Evolutionary conservation across 129 eudicot genomes (phyloP), one percentile per base, ranked within the genome.

Genomic region (Flaveria robusta): DNA sequence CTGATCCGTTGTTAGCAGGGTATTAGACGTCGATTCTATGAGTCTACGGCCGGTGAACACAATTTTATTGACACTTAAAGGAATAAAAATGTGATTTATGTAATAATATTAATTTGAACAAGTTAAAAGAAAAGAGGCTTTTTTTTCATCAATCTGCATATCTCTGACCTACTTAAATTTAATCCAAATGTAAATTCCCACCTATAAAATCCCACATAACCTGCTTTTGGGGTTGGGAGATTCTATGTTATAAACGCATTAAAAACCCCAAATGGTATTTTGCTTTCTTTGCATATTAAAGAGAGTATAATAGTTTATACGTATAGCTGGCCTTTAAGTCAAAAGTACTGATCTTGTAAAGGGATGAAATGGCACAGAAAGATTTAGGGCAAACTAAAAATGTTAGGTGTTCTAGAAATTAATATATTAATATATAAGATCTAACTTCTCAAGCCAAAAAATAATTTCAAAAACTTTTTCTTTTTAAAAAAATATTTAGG

Each of bases 151-250:
- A 42, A 69, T 29, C 52, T 23, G 47, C 74, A 54, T 24, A 56
- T 78, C 20, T 70, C 63, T 70, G 62, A 59, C 71, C 39, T 34
- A 46, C 77, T 27, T 71, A 20, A 52, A 70, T 59, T 70, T 46
- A 79, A 74, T 74, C 74, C 47, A 73, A 66, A 80, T 66, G 70
- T 74, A 66, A 80, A 80, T 80, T 73, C 79, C 82, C 79, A 72
- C 27, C 59, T 26, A 79, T 63, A 63, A 63, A 63, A 63, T 45
- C 68, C 69, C 70, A 76, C 79, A 74, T 71, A 74, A 43, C 75
- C 51, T 73, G 54, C 84, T 55, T 66, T 79, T 41, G 74, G 22
- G 3, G 43, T 29, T 80, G 74, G 31, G 65, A 64, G 4, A 80
- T 67, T 80, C 79, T 74, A 67, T 63, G 68, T 63, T 63, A 27